These are phyloP conservation scores for Leccinum subfulvum DNA, from an alignment of 1,284 basidiomycete genomes.

Conservation along the genomic window DNA sequence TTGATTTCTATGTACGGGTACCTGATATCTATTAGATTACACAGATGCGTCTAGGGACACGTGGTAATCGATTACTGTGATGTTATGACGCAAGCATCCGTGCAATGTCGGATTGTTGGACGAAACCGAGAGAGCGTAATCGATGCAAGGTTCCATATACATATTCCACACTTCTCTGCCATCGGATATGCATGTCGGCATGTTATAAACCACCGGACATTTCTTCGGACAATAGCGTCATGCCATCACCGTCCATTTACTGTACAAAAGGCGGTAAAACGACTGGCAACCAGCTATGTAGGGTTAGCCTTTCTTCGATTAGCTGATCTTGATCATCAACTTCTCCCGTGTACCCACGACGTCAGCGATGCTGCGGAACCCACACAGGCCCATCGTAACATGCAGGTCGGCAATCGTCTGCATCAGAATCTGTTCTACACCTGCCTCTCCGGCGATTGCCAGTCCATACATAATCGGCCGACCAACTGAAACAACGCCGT, in stretches of 20 bases:
- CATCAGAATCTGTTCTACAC: slow-evolving; percentile 53
- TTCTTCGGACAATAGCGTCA: not conserved
- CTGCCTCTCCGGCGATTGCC: slow-evolving; percentile 50
- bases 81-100: not conserved
- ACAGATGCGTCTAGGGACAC: not conserved
- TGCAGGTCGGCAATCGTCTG: slow-evolving; percentile 55
- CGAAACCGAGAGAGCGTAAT: not conserved
- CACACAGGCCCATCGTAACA: slow-evolving; percentile 47
- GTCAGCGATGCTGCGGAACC: slow-evolving; percentile 40
- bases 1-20: not conserved
- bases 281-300: not conserved
- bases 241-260: not conserved
- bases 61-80: not conserved
- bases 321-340: slow-evolving; percentile 23
- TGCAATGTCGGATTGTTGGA: not conserved
- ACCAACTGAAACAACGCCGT: slow-evolving; percentile 34
- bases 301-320: slow-evolving; percentile 1
- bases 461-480: slow-evolving; percentile 54
- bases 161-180: not conserved
- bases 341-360: slow-evolving; percentile 36
- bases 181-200: not conserved
- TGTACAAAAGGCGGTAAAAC: not conserved
- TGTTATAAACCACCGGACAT: not conserved
- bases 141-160: not conserved
- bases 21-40: slow-evolving; percentile 1